Evolutionary conservation across 108 stramenopile genomes (phyloP).

Genomic region (Nannochloropsis gaditana): DNA sequence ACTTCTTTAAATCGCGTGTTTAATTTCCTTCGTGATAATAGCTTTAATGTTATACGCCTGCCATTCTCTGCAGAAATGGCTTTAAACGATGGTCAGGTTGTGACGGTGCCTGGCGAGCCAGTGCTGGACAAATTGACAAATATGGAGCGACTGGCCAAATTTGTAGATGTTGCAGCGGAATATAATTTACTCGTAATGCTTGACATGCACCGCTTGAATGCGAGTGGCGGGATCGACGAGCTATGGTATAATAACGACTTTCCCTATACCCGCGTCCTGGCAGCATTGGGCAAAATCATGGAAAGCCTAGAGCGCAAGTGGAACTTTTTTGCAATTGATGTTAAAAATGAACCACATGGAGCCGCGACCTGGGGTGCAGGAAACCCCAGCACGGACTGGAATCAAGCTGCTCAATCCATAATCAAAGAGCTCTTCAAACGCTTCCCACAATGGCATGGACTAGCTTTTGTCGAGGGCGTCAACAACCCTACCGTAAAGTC

Average conservation of each 20-base stretch:
- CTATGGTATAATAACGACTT: not conserved
- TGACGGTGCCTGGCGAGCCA: not conserved
- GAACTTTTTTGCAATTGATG: not conserved
- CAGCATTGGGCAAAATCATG: not conserved
- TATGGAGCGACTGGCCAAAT: not conserved
- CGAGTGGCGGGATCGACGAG: conserved; percentile 15
- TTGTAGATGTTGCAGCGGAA: not conserved
- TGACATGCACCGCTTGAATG: conserved; percentile 19
- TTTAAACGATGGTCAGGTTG: not conserved
- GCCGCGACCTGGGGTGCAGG: not conserved
- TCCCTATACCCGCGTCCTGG: not conserved
- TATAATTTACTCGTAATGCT: not conserved
- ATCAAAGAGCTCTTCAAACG: not conserved
- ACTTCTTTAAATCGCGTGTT: not conserved
- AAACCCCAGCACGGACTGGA: not conserved
- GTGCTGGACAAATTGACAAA: not conserved
- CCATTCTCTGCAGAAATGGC: not conserved
- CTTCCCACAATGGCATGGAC: not conserved
- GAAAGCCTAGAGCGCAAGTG: not conserved
- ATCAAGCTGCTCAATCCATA: not conserved
- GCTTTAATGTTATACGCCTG: not conserved
- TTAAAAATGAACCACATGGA: conserved; percentile 9
- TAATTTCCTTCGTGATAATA: not conserved
- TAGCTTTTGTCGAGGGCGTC: not conserved
- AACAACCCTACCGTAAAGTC: not conserved